These are phyloP conservation scores for Adansonia rubrostipa DNA, from an alignment of 441 rosid genomes.

Conservation along the genomic window DNA sequence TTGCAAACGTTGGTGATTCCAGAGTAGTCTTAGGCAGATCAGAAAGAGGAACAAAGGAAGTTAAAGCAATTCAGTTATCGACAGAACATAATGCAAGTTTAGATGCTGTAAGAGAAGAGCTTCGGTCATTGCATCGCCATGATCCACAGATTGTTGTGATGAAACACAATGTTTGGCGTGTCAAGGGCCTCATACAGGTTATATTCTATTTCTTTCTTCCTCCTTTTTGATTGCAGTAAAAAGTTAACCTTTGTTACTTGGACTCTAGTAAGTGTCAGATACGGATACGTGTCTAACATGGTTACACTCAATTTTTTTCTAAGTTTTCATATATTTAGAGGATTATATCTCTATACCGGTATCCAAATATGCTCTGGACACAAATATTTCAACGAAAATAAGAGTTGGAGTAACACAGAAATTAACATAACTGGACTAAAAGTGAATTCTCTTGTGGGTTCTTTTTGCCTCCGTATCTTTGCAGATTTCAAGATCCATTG, in stretches of 20 bases:
- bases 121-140: conserved; percentile 54
- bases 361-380: too few relatives aligned
- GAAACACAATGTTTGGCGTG: conserved; percentile 64
- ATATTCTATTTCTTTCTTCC: not conserved
- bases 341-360: too few relatives aligned
- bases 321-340: too few relatives aligned
- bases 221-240: not conserved
- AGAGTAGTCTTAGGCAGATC: conserved; percentile 58
- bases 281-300: too few relatives aligned
- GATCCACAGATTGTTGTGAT: conserved; percentile 54
- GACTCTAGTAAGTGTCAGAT: too few relatives aligned
- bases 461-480: not conserved
- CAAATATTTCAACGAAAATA: too few relatives aligned
- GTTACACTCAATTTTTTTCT: too few relatives aligned
- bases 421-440: conserved; percentile 4
- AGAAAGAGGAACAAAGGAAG: conserved; percentile 38
- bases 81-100: conserved; percentile 60
- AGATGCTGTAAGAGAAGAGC: conserved; percentile 56
- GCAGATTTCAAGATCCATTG: conserved; percentile 66
- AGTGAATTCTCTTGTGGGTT: not conserved
- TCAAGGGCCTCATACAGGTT: conserved; percentile 69
- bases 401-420: not conserved
- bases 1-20: conserved; percentile 65
- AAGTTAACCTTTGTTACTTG: too few relatives aligned
- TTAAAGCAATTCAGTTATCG: conserved; percentile 53